These are phyloP conservation scores for Malus hybrid DNA, from an alignment of 331 rosid species.

Conservation along the genomic window DNA sequence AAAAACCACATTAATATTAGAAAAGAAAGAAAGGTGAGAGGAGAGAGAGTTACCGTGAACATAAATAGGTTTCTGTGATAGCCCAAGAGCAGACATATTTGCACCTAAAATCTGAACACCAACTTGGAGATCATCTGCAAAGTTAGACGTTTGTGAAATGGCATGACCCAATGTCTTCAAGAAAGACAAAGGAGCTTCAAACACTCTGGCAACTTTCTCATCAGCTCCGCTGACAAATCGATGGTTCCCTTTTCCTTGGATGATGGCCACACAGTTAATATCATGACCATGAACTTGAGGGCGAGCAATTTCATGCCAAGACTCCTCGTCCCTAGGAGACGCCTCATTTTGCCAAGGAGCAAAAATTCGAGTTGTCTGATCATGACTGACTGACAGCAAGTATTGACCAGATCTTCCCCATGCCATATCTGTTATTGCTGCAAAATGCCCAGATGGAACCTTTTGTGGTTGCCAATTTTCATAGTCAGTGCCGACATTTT, in stretches of 20 bases:
- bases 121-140: constrained; percentile 45
- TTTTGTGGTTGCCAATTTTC: constrained; percentile 89
- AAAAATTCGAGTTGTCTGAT: constrained; percentile 87
- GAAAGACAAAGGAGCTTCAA: constrained; percentile 89
- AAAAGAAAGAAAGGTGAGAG: not conserved
- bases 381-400: constrained; percentile 81
- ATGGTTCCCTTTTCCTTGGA: constrained; percentile 80
- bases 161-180: constrained; percentile 80
- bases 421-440: constrained; percentile 68
- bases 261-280: constrained; percentile 67
- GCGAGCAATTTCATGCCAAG: constrained; percentile 91
- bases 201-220: constrained; percentile 94
- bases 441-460: constrained; percentile 98
- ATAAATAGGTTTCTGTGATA: constrained; percentile 91
- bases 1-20: not conserved
- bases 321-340: constrained; percentile 31
- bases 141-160: constrained; percentile 35
- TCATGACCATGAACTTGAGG: constrained; percentile 99
- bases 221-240: constrained; percentile 95
- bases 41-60: constrained; percentile 53
- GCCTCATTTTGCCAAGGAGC: constrained; percentile 71
- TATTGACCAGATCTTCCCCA: constrained; percentile 85
- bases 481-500: constrained; percentile 46
- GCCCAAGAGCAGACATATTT: constrained; percentile 97
- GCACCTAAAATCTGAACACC: constrained; percentile 94